Conservation (phyloP, 495 filamentous ascomycete genomes). For the Hyaloscypha variabilis region DNA sequence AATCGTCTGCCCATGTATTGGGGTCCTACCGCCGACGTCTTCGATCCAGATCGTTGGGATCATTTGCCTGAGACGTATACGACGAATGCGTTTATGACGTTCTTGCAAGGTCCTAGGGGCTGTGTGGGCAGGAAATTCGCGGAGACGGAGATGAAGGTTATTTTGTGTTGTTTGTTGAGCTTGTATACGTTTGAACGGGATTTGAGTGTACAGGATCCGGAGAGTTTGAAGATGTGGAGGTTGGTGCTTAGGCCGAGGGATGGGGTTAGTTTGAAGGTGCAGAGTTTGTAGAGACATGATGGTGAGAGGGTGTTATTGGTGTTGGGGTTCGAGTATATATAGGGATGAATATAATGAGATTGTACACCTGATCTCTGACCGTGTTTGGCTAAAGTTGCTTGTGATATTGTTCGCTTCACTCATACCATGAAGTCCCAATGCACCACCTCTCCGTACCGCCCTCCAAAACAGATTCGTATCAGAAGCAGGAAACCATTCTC, state of each 20-base stretch:
- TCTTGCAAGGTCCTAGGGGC: slow-evolving; percentile 44
- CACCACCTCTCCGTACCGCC: no score
- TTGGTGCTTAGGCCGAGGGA: slow-evolving; percentile 52
- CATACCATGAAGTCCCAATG: no score
- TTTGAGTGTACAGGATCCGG: slow-evolving; percentile 42
- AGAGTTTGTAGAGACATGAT: no score
- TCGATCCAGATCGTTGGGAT: slow-evolving; percentile 34
- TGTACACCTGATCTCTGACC: no score
- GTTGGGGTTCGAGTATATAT: no score
- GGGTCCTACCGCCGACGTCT: slow-evolving; percentile 36
- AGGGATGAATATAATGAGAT: no score
- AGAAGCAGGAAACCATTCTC: no score
- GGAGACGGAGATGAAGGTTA: slow-evolving; percentile 86
- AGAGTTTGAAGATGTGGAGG: slow-evolving; percentile 58
- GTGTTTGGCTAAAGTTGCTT: no score
- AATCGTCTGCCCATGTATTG: slow-evolving; percentile 44
- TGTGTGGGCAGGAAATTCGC: slow-evolving; percentile 64
- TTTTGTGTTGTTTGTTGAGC: slow-evolving; percentile 48
- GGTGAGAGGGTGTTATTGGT: no score
- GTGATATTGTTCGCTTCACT: no score
- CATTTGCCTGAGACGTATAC: slow-evolving; percentile 34
- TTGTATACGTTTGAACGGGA: slow-evolving; percentile 34
- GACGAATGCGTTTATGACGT: slow-evolving; percentile 49
- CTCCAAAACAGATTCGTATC: no score
- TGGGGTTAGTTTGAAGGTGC: slow-evolving; percentile 47